Evolutionary conservation across 2,329 filamentous ascomycete genomes (phyloP).

Genomic region (Paecilomyces dactylethromorphus): DNA sequence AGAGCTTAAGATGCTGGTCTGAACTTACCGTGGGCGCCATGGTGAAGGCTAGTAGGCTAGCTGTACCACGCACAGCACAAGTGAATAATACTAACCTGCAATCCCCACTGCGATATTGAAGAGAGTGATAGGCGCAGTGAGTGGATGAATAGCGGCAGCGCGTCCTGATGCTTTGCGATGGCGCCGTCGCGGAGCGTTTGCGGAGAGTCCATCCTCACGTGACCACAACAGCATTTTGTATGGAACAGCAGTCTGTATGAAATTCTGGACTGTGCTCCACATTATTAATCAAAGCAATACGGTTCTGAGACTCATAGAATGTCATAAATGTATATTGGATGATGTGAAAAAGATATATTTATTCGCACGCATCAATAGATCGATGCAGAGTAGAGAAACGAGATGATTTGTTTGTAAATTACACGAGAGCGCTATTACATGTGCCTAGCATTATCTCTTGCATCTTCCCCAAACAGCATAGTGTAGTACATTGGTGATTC

Average conservation of each 20-base stretch:
- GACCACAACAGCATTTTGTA: not conserved
- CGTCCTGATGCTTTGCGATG: not conserved
- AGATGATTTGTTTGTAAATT: not conserved
- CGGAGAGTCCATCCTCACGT: not conserved
- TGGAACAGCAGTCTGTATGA: not conserved
- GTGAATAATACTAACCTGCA: not conserved
- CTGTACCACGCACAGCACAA: not conserved
- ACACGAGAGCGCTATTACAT: not conserved
- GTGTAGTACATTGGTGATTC: not conserved
- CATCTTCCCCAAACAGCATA: not conserved
- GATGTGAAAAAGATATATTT: not conserved
- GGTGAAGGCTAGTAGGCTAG: not conserved
- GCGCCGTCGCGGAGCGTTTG: not conserved
- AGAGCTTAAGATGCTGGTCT: not conserved
- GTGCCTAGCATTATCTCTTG: not conserved
- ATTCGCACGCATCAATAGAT: not conserved
- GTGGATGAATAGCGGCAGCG: not conserved
- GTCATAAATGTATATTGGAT: not conserved
- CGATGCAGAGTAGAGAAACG: not conserved
- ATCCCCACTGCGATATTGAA: not conserved
- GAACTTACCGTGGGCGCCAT: slow-evolving; percentile 11
- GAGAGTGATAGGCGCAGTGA: not conserved
- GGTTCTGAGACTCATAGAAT: not conserved
- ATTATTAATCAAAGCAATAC: too few relatives aligned
- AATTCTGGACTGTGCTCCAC: not conserved